Percentiles rank a stretch among this genome's conserved stretches.
Evolutionary conservation across 495 filamentous ascomycete genomes (phyloP).

Genomic region (Xylaria castorea): DNA sequence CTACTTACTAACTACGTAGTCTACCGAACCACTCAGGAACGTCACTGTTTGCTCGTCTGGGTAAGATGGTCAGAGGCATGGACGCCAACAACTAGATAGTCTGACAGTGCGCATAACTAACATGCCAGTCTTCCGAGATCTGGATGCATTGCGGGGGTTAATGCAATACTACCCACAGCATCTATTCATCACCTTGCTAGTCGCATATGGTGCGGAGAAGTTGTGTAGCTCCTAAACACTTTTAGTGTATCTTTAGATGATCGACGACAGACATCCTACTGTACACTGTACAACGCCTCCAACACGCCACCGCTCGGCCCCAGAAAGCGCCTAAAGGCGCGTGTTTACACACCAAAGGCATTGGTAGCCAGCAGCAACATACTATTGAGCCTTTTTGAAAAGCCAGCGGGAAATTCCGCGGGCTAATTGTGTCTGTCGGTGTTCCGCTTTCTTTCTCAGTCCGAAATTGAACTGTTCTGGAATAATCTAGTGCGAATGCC

Average conservation of each 20-base stretch:
- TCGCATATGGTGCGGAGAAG: constrained; percentile 11
- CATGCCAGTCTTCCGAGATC: constrained; percentile 11
- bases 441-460: not conserved
- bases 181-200: not conserved
- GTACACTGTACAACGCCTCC: not conserved
- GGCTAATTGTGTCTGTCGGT: not conserved
- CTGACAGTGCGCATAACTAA: constrained; percentile 19
- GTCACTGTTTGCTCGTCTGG: not conserved
- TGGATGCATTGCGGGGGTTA: constrained; percentile 33
- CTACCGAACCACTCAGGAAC: constrained; percentile 14
- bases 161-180: constrained; percentile 3
- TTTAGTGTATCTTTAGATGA: not conserved
- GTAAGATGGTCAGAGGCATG: constrained; percentile 7
- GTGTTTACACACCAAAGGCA: not conserved
- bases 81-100: not conserved
- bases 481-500: not conserved
- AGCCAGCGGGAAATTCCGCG: not conserved
- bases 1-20: no score
- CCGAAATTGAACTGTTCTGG: not conserved
- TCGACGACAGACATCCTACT: not conserved
- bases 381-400: not conserved
- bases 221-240: constrained; percentile 9
- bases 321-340: not conserved
- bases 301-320: not conserved
- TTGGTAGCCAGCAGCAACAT: not conserved